phyloP scores from a whole-genome alignment of 2,329 filamentous ascomycete genomes.

The Claviceps sp. region DNA sequence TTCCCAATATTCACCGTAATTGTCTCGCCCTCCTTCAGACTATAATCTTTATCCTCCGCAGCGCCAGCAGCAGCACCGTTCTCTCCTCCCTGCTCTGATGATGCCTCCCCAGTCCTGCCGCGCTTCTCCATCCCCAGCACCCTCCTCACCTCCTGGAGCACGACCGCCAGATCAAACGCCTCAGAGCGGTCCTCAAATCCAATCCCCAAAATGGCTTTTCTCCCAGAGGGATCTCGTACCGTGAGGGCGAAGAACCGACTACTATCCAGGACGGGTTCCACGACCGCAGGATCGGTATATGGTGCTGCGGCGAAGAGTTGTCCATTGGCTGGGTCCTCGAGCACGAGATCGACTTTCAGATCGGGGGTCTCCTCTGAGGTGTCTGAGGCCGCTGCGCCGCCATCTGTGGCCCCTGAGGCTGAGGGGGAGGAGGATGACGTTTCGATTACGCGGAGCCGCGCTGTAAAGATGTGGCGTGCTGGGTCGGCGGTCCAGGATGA shows the following conservation, averaged over 20 bases:
- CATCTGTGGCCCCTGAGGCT: not conserved
- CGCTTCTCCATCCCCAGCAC: constrained; percentile 46
- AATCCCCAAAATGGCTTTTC: constrained; percentile 69
- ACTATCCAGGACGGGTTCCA: constrained; percentile 69
- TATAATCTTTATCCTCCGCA: constrained; percentile 48
- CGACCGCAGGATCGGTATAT: constrained; percentile 50
- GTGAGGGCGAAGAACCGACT: constrained; percentile 74
- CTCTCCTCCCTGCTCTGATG: constrained; percentile 22
- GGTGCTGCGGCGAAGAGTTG: constrained; percentile 75
- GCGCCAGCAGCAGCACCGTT: not conserved
- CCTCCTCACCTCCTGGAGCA: constrained; percentile 65
- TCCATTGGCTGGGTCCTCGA: constrained; percentile 61
- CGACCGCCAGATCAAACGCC: constrained; percentile 74
- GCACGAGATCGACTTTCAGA: constrained; percentile 60
- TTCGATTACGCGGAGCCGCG: constrained; percentile 65
- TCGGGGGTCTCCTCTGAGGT: constrained; percentile 21
- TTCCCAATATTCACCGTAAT: constrained; percentile 67
- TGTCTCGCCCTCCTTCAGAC: constrained; percentile 78
- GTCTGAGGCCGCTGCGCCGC: constrained; percentile 18
- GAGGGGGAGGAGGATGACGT: constrained; percentile 25
- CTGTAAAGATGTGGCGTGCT: constrained; percentile 71
- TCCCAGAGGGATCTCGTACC: constrained; percentile 60
- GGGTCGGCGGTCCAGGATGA: constrained; percentile 61
- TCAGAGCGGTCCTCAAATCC: constrained; percentile 80
- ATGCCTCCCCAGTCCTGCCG: constrained; percentile 16